These are phyloP conservation scores for Fusarium armeniacum DNA, from an alignment of 2,329 filamentous ascomycete genomes.

Conservation along the genomic window DNA sequence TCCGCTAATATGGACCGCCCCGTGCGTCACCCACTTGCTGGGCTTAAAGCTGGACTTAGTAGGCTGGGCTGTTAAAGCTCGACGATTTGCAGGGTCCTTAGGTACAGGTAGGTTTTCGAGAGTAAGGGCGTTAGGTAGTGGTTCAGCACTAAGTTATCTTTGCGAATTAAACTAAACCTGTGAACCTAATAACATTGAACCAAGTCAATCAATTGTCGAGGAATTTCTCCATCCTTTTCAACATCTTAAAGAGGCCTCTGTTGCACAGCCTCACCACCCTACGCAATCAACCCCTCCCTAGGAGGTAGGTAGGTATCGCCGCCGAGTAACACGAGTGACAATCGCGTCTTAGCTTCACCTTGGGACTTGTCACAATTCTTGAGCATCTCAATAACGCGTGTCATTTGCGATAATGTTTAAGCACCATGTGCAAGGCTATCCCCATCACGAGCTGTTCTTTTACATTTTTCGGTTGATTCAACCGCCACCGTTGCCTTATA, in stretches of 20 bases:
- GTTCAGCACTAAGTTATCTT: too few species aligned
- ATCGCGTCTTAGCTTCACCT: conserved; percentile 32
- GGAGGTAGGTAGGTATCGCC: not conserved
- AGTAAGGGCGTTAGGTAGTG: too few species aligned
- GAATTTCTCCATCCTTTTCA: not conserved
- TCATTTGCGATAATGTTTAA: conserved; percentile 10
- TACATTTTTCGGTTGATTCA: conserved; percentile 7
- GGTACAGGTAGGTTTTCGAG: too few species aligned
- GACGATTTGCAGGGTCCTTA: conserved; percentile 35
- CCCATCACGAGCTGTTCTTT: conserved; percentile 10
- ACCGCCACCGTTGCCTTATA: not conserved
- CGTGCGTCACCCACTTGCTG: conserved; percentile 43
- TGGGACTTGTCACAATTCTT: conserved; percentile 18
- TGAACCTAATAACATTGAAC: not conserved
- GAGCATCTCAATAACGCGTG: conserved; percentile 16
- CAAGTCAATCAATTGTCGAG: conserved; percentile 5
- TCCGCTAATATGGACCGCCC: conserved; percentile 35
- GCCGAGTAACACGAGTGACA: conserved; percentile 37
- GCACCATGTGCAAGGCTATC: not conserved
- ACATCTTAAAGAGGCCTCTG: conserved; percentile 25
- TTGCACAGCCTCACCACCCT: conserved; percentile 51
- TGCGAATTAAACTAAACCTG: not conserved
- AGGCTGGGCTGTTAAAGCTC: conserved; percentile 6
- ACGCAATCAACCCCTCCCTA: conserved; percentile 49
- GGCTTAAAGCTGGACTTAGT: conserved; percentile 13